These are phyloP conservation scores for Cladosporium sp. DNA, from an alignment of 2,329 filamentous ascomycete genomes.

Conservation along the genomic window DNA sequence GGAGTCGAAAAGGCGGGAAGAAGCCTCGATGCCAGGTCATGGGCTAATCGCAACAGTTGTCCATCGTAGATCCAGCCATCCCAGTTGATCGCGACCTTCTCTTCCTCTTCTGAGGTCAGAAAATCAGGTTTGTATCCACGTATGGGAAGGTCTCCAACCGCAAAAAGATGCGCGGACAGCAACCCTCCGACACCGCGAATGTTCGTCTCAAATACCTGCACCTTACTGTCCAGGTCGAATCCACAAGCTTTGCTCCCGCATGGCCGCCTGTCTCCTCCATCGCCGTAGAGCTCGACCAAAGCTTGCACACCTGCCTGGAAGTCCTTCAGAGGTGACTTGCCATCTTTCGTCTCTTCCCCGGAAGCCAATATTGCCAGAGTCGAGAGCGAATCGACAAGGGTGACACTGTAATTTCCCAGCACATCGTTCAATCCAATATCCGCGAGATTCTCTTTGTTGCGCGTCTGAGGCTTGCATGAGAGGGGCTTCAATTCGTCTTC, in stretches of 20 bases:
- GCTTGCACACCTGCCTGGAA: conserved; percentile 78
- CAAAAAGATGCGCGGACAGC: conserved; percentile 89
- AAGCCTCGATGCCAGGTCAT: conserved; percentile 77
- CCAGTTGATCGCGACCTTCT: conserved; percentile 39
- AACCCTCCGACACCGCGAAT: conserved; percentile 90
- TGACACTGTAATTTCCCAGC: conserved; percentile 93
- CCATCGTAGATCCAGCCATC: conserved; percentile 76
- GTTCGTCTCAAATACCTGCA: conserved; percentile 97
- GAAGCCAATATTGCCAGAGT: conserved; percentile 90
- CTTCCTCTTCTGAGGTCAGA: conserved; percentile 26
- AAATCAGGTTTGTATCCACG: conserved; percentile 61
- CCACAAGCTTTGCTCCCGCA: conserved; percentile 70
- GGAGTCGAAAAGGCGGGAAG: conserved; percentile 88
- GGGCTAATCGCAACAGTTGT: conserved; percentile 82
- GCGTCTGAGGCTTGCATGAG: conserved; percentile 76
- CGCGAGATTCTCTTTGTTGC: conserved; percentile 73
- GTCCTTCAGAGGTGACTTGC: conserved; percentile 49
- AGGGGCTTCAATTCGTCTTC: conserved; percentile 92
- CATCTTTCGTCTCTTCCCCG: conserved; percentile 50
- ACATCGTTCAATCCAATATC: conserved; percentile 92
- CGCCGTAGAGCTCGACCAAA: conserved; percentile 79
- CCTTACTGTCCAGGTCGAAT: conserved; percentile 95
- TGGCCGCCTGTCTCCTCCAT: conserved; percentile 69
- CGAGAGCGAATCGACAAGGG: conserved; percentile 90
- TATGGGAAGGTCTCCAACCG: conserved; percentile 85